Evolutionary conservation across 768 basidiomycete genomes (phyloP).

Genomic region (Mrakia frigida): DNA sequence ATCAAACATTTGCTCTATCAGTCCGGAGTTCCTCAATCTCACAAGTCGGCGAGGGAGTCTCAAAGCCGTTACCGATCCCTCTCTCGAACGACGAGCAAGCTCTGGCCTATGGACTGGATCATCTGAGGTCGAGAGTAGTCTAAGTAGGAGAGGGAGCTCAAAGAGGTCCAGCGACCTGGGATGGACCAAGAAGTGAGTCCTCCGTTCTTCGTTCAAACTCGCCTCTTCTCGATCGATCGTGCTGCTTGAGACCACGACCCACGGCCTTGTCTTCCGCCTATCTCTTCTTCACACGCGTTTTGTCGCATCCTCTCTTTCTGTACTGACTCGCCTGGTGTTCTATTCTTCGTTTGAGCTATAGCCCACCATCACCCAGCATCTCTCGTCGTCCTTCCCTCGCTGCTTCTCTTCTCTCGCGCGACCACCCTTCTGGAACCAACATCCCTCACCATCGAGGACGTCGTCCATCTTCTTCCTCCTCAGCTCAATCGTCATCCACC

Average conservation of each 20-base stretch:
- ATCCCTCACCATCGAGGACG: conserved; percentile 18
- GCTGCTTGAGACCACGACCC: too few species aligned
- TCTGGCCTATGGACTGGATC: not conserved
- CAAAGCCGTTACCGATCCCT: not conserved
- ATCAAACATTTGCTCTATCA: not conserved
- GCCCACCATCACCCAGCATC: conserved; percentile 14
- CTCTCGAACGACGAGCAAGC: not conserved
- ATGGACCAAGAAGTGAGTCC: not conserved
- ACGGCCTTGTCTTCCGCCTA: not conserved
- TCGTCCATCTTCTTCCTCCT: conserved; percentile 28
- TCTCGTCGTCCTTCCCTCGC: conserved; percentile 23
- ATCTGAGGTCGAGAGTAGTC: not conserved
- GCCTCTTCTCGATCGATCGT: not conserved
- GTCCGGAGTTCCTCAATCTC: not conserved
- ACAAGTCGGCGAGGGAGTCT: not conserved
- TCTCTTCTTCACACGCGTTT: not conserved
- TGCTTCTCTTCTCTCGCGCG: conserved; percentile 19
- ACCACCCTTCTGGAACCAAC: conserved; percentile 3
- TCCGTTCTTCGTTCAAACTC: not conserved
- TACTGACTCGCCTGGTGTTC: not conserved
- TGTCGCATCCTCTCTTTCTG: not conserved
- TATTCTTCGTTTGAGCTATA: not conserved
- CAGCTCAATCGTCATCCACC: conserved; percentile 15
- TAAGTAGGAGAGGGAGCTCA: not conserved
- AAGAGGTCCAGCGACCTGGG: not conserved